Evolutionary conservation across 106 monocot species (phyloP).

Genomic region (Dendrobium chrysotoxum): DNA sequence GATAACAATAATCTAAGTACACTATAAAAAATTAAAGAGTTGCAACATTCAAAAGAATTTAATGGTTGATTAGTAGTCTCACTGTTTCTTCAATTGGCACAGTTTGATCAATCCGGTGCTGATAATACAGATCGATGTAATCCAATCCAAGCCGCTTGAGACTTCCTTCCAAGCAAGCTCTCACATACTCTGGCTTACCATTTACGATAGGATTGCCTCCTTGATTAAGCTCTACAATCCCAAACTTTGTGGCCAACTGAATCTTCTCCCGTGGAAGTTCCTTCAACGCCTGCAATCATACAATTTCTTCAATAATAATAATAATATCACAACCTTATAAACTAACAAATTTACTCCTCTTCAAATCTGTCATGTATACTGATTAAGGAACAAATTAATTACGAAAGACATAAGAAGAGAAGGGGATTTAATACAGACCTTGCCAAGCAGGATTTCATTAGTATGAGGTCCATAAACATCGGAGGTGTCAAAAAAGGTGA

Average conservation of each 20-base stretch:
- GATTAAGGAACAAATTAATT: not conserved
- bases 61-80: not conserved
- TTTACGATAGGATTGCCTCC: conserved; percentile 6
- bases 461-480: conserved; percentile 64
- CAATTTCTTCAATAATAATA: not conserved
- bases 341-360: too few relatives aligned
- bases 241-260: conserved; percentile 38
- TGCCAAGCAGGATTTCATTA: conserved; percentile 73
- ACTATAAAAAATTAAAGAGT: not conserved
- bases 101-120: conserved; percentile 34
- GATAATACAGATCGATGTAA: conserved; percentile 58
- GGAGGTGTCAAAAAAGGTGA: conserved; percentile 88
- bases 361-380: too few relatives aligned
- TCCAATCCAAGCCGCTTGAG: conserved; percentile 36
- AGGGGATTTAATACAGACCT: conserved; percentile 22
- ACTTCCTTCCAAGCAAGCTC: conserved; percentile 45
- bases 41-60: not conserved
- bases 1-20: not conserved
- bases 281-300: conserved; percentile 28
- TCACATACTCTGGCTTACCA: conserved; percentile 46
- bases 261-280: conserved; percentile 38
- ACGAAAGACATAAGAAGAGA: not conserved
- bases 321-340: too few relatives aligned
- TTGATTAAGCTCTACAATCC: conserved; percentile 3
- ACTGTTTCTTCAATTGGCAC: conserved; percentile 62